Evolutionary conservation across 371 early-diverging fungal species (phyloP).

Genomic region (Mucor racemosus): DNA sequence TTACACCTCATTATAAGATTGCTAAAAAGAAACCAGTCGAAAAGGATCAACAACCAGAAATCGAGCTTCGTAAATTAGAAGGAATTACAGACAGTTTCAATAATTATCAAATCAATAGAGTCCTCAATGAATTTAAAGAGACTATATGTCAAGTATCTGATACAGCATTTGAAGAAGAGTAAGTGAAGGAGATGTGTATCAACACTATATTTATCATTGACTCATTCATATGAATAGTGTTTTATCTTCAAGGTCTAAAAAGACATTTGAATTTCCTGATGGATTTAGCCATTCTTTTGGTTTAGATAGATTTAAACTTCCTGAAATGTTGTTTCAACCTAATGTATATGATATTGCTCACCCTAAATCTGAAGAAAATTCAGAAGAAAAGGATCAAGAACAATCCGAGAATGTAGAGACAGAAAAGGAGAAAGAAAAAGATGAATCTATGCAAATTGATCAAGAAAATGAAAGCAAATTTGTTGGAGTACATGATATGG

Average conservation of each 20-base stretch:
- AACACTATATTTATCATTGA: neutral
- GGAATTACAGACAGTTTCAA: constrained; percentile 70
- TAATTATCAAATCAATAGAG: constrained; percentile 64
- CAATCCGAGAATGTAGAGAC: neutral
- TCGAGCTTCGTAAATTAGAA: constrained; percentile 59
- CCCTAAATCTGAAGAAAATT: neutral
- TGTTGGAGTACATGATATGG: constrained; percentile 71
- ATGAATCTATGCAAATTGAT: neutral
- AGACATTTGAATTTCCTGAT: constrained; percentile 93
- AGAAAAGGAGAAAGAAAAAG: constrained; percentile 30
- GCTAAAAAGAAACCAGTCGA: constrained; percentile 76
- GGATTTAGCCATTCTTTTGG: constrained; percentile 90
- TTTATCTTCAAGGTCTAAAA: constrained; percentile 66
- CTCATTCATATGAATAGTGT: constrained; percentile 30
- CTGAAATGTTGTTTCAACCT: constrained; percentile 82
- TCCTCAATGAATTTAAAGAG: constrained; percentile 91
- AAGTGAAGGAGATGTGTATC: constrained; percentile 18
- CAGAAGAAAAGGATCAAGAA: neutral
- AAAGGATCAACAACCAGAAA: constrained; percentile 66
- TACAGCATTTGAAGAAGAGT: constrained; percentile 69
- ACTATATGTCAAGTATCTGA: constrained; percentile 88
- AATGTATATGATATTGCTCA: neutral
- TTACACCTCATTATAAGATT: constrained; percentile 84
- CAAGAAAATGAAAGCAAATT: constrained; percentile 12
- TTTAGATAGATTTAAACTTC: constrained; percentile 76